Conservation (phyloP, 192 early-diverging fungal genomes). For the Rhizoclosmatium globosum region DNA sequence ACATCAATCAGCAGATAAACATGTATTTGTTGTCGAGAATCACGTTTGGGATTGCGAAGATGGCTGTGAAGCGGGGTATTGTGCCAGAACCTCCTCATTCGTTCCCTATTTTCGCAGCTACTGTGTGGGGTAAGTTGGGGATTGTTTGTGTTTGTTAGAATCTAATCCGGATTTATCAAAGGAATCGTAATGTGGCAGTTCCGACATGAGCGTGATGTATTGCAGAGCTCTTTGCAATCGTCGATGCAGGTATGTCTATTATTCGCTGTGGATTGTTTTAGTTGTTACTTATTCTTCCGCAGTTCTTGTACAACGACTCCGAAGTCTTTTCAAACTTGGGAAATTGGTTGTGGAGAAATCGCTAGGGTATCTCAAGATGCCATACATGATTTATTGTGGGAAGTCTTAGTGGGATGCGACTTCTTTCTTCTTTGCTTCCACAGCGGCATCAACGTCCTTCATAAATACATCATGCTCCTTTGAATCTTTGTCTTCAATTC, state of each 20-base stretch:
- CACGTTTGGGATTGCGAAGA: constrained; percentile 83
- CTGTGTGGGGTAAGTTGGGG: constrained; percentile 79
- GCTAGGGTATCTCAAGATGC: neutral
- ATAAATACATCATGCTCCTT: constrained; percentile 3
- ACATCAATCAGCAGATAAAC: constrained; percentile 96
- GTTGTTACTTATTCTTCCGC: neutral
- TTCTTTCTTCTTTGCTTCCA: constrained; percentile 34
- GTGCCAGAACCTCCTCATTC: constrained; percentile 80
- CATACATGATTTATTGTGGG: neutral
- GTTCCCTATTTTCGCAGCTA: constrained; percentile 92
- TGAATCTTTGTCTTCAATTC: constrained; percentile 29
- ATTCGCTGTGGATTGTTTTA: neutral
- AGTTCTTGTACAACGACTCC: constrained; percentile 27
- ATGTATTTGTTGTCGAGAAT: constrained; percentile 95
- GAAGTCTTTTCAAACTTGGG: constrained; percentile 29
- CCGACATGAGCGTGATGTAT: constrained; percentile 82
- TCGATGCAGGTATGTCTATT: constrained; percentile 77
- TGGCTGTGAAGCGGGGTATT: constrained; percentile 73
- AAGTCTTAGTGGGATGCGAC: neutral
- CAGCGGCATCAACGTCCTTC: constrained; percentile 11
- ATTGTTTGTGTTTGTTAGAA: neutral
- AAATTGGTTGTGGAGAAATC: constrained; percentile 20
- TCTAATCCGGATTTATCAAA: neutral
- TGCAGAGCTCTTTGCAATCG: constrained; percentile 90
- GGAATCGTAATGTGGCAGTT: constrained; percentile 94